phyloP scores from a whole-genome alignment of 2,329 filamentous ascomycete genomes.

The Penicillium frequentans region DNA sequence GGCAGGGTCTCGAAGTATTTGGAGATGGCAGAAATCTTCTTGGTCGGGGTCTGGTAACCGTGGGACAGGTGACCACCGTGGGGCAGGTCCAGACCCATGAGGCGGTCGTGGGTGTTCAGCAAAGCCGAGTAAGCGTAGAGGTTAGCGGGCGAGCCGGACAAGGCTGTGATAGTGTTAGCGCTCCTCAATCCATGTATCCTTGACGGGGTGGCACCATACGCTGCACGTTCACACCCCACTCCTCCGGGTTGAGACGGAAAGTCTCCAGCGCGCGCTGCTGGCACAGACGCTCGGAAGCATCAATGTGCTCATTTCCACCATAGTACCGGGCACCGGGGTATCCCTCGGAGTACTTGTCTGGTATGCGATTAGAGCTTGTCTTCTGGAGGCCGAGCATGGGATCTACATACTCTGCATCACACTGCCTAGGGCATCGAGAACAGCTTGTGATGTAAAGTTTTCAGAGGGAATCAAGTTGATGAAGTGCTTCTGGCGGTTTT shows the following conservation, averaged over 20 bases:
- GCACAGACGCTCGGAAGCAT: constrained; percentile 83
- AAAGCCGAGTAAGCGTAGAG: constrained; percentile 89
- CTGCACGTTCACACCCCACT: constrained; percentile 98
- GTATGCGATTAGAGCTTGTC: constrained; percentile 27
- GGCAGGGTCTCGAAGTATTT: constrained; percentile 99
- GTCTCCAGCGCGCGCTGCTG: constrained; percentile 86
- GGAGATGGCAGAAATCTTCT: constrained; percentile 96
- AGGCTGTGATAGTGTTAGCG: constrained; percentile 52
- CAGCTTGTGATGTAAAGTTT: constrained; percentile 92
- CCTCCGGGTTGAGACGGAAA: constrained; percentile 76
- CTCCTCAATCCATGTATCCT: not conserved
- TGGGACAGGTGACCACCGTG: constrained; percentile 94
- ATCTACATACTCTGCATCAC: constrained; percentile 80
- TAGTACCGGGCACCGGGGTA: constrained; percentile 97
- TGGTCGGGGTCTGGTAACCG: constrained; percentile 93
- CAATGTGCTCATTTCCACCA: constrained; percentile 94
- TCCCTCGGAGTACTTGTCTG: constrained; percentile 97
- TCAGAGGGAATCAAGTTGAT: constrained; percentile 96
- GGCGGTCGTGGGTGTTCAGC: constrained; percentile 89
- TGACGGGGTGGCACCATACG: constrained; percentile 51
- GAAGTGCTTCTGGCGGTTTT: constrained; percentile 93
- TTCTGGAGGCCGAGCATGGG: not conserved
- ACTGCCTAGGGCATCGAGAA: constrained; percentile 86
- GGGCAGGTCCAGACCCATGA: constrained; percentile 95
- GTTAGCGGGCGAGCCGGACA: constrained; percentile 77